phyloP scores from a whole-genome alignment of 108 stramenopile species.

The Mediolabrus comicus region DNA sequence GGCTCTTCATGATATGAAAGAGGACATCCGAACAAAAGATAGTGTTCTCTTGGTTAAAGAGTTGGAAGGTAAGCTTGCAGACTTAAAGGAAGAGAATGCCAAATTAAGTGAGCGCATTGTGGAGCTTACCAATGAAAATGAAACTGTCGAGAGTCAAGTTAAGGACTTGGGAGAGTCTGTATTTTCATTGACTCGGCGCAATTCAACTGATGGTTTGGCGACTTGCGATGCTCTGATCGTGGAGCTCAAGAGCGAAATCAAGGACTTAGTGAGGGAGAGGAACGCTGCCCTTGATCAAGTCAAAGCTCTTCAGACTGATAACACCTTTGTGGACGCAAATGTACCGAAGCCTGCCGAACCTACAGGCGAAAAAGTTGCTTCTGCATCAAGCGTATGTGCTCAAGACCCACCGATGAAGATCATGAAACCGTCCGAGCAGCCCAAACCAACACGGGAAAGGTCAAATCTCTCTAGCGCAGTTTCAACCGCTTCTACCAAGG shows the following conservation, averaged over 20 bases:
- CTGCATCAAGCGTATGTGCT: background rate
- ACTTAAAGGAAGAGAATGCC: conserved; percentile 16
- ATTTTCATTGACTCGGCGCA: background rate
- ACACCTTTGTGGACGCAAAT: background rate
- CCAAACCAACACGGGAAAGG: background rate
- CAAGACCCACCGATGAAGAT: background rate
- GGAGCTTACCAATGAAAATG: conserved; percentile 22
- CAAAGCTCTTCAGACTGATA: conserved; percentile 6
- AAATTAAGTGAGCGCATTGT: conserved; percentile 20
- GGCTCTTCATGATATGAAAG: conserved; percentile 10
- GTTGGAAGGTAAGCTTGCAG: conserved; percentile 19
- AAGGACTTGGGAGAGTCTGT: conserved; percentile 23
- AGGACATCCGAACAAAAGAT: conserved; percentile 8
- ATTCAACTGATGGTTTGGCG: conserved; percentile 15
- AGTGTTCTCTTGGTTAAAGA: background rate
- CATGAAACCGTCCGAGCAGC: background rate
- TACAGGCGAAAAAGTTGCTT: background rate
- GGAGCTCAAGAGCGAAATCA: conserved; percentile 32
- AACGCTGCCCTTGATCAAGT: conserved; percentile 40
- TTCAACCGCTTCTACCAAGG: background rate
- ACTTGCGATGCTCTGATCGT: conserved; percentile 20
- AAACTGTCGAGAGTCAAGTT: conserved; percentile 23
- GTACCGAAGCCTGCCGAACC: background rate
- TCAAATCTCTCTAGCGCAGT: background rate
- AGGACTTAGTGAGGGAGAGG: conserved; percentile 21